A percentile compares a stretch with the other conserved stretches of the same genome.
phyloP scores from a whole-genome alignment of 2,329 filamentous ascomycete species.

The Trichoderma simmonsii region DNA sequence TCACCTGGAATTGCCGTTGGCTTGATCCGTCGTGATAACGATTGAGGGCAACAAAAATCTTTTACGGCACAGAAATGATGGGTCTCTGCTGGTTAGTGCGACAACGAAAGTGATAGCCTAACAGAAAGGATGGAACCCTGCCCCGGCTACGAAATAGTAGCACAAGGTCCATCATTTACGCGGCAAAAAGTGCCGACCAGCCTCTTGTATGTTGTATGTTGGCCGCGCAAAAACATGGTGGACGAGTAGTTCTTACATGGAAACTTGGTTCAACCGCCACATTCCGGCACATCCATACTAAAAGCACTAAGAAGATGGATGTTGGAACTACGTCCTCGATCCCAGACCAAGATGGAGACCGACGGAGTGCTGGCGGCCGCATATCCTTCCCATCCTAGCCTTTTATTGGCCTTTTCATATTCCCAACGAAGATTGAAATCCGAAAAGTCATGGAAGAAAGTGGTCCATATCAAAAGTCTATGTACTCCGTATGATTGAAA shows the following conservation, averaged over 20 bases:
- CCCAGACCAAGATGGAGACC: background rate
- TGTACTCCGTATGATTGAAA: background rate
- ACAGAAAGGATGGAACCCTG: background rate
- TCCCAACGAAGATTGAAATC: background rate
- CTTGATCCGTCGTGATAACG: background rate
- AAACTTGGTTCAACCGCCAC: background rate
- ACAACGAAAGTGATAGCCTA: background rate
- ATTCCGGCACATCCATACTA: background rate
- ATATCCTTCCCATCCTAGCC: background rate
- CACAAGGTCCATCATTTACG: background rate
- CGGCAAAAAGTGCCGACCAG: background rate
- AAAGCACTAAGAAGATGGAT: background rate
- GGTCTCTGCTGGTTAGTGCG: background rate
- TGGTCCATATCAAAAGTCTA: background rate
- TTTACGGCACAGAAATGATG: constrained; percentile 1
- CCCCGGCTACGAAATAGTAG: background rate
- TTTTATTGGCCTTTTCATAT: background rate
- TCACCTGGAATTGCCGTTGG: background rate
- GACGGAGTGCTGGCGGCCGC: background rate
- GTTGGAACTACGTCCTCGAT: background rate
- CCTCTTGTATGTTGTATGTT: background rate
- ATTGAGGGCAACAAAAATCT: background rate
- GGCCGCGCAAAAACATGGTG: background rate
- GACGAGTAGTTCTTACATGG: too few relatives aligned
- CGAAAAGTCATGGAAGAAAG: background rate